Evolutionary conservation across 345 rosid species (phyloP), one percentile per base, ranked within the genome.

Genomic region (Brassica rapa): DNA sequence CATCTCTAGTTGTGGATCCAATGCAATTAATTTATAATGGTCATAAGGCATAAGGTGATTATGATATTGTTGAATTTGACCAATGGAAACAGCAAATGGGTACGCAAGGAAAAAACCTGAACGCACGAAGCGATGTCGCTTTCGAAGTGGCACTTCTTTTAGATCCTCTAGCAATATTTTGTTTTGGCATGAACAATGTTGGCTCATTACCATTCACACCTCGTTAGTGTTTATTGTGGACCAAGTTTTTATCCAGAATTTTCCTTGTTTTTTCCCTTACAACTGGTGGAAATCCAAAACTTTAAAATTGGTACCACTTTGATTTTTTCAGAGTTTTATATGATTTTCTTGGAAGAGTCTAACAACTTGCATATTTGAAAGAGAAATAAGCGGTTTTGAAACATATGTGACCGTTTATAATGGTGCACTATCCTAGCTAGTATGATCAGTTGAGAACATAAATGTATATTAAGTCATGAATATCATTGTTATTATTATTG

Each of bases 221-320:
- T 77, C 29, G 29, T 66, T 59, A 8, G 30, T 72, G 63, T 72
- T 60, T 5, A 60, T 60, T 72, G 60, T 72, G 77, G 82, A 72
- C 77, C 82, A 71, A 19, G 12, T 24, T 24, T 62, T 19, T 25
- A 7, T 41, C 39, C 11, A 5, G 33, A 27, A 24, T 2, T 39
- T 75, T 39, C 14, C 4, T 57, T 66, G 9, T 15, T 30, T 59
- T 59, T 19, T 56, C 25, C 14, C 19, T 4, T 67, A 41, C 21
- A 49, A 24, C 2, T 77, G 23, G 66, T 70, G 46, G 64, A 65
- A 37, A 62, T 55, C 32, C 55, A 78, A 39, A 56, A 55, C 51
- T 57, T 72, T 72, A 41, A 60, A 61, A 49, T 29, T 61, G 82
- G 82, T 67, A 73, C 82, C 82, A 73, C 74, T 62, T 73, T 61